These are phyloP conservation scores for Lachnellula suecica DNA, from an alignment of 2,329 filamentous ascomycete species.

Conservation along the genomic window DNA sequence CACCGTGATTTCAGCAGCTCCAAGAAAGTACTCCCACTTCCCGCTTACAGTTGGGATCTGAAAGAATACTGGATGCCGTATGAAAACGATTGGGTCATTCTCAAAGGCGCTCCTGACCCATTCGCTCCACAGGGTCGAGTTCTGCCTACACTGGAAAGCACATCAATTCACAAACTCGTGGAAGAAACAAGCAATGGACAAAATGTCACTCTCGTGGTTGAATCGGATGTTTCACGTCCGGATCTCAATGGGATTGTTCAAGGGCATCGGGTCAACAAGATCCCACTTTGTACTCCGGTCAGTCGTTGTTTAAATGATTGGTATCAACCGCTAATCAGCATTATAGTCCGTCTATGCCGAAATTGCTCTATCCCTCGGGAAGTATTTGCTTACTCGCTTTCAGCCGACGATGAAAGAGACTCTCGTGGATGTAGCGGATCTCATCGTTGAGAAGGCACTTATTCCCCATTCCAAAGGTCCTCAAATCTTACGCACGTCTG, in stretches of 20 bases:
- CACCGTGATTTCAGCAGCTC: slow-evolving; percentile 58
- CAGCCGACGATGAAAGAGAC: slow-evolving; percentile 36
- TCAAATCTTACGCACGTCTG: slow-evolving; percentile 60
- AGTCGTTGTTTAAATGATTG: background rate
- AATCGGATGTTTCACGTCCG: slow-evolving; percentile 50
- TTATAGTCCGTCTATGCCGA: slow-evolving; percentile 51
- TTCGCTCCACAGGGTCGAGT: slow-evolving; percentile 49
- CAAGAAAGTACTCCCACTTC: slow-evolving; percentile 61
- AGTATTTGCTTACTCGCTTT: slow-evolving; percentile 50
- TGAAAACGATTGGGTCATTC: slow-evolving; percentile 65
- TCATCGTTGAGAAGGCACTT: slow-evolving; percentile 69
- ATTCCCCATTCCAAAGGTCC: slow-evolving; percentile 47
- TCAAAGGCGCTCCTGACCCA: slow-evolving; percentile 52
- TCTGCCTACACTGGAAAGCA: slow-evolving; percentile 44
- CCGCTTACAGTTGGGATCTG: slow-evolving; percentile 64
- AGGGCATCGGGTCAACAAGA: slow-evolving; percentile 58
- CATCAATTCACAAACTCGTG: slow-evolving; percentile 39
- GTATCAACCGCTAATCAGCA: background rate
- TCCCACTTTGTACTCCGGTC: slow-evolving; percentile 44
- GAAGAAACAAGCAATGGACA: slow-evolving; percentile 50
- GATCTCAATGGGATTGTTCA: slow-evolving; percentile 39
- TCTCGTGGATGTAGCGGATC: slow-evolving; percentile 57
- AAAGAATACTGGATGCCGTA: slow-evolving; percentile 67
- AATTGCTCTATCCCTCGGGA: slow-evolving; percentile 56
- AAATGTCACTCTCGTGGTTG: slow-evolving; percentile 49